Conservation (phyloP, 306 rosid genomes). For the Vicia faba region DNA sequence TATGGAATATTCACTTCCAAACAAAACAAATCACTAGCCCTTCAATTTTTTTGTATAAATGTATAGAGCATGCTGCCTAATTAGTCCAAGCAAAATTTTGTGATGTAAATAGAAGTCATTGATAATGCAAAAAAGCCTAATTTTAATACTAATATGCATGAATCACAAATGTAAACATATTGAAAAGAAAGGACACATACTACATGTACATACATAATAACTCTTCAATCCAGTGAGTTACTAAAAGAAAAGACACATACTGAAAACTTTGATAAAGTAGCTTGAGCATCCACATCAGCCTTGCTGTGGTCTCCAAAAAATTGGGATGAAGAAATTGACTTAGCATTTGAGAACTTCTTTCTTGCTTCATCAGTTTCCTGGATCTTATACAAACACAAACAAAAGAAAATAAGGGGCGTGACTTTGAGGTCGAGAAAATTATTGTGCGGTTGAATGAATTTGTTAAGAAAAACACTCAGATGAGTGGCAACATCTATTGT, state of each 20-base stretch:
- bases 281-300: slow-evolving; percentile 67
- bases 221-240: slow-evolving; percentile 15
- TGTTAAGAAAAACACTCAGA: not conserved
- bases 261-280: slow-evolving; percentile 79
- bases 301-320: slow-evolving; percentile 85
- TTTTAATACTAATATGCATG: slow-evolving; percentile 1
- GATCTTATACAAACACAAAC: slow-evolving; percentile 43
- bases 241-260: slow-evolving; percentile 48
- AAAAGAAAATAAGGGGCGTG: slow-evolving; percentile 22
- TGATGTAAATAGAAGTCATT: not conserved
- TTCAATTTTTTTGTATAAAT: not conserved
- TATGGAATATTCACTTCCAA: slow-evolving; percentile 6
- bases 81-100: not conserved
- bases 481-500: not conserved
- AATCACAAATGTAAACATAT: not conserved
- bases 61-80: not conserved
- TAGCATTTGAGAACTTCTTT: slow-evolving; percentile 94
- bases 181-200: too few species aligned
- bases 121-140: not conserved
- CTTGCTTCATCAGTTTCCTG: slow-evolving; percentile 94
- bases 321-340: slow-evolving; percentile 95
- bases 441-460: not conserved
- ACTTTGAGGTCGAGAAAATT: not conserved
- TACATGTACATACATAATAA: not conserved
- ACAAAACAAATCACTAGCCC: slow-evolving; percentile 5